Base-by-base conservation (phyloP, 352 stramenopile genomes). In the Phytophthora kernoviae region DNA sequence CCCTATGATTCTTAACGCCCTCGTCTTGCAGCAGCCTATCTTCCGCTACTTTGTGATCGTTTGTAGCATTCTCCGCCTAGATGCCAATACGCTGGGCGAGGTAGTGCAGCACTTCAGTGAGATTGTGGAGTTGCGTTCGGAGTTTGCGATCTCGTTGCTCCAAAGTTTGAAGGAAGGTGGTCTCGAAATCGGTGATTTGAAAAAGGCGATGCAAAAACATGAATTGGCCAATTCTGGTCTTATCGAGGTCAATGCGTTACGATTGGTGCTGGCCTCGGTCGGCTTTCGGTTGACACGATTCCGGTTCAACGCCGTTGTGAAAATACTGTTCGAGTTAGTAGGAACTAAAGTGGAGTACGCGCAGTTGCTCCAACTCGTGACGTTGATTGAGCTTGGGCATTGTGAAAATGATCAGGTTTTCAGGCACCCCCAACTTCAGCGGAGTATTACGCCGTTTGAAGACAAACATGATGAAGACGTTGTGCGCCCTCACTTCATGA, bases 51-150 rank as follows among this genome's bases (percentile, higher is more conserved):
- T 83, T 32, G 62, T 86, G 27, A 51, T 89, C 37, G 54, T 89
- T 2, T 75, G 65, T 15, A 76, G 73, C 46, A 56, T 84, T n/a
- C 68, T 84, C 15, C 65, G 60, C 1, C 55, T 91, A 0, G 75
- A 91, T 24, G 62, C 69, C 2, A 47, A 55, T 1, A 76, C 81
- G 22, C 57, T 91, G 5, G 62, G 71, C n/a, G 64, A 87, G 8
- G 76, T 86, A 20, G 64, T 86, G 32, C 52, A 55, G 2, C 62
- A 89, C 39, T 88, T 91, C 22, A 71, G 48, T 15, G 79, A 89
- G 42, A 77, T 70, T 14, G 66, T 88, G 8, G 46, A 73, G 48
- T 55, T 87, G 5, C 75, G 77, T 12, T 60, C 74, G 1, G 74
- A 82, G 42, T 83, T 88, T 46, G 72, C 67, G 18, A 34, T 48